Evolutionary conservation across 768 basidiomycete species (phyloP).

Genomic region (Hericium alpestre): DNA sequence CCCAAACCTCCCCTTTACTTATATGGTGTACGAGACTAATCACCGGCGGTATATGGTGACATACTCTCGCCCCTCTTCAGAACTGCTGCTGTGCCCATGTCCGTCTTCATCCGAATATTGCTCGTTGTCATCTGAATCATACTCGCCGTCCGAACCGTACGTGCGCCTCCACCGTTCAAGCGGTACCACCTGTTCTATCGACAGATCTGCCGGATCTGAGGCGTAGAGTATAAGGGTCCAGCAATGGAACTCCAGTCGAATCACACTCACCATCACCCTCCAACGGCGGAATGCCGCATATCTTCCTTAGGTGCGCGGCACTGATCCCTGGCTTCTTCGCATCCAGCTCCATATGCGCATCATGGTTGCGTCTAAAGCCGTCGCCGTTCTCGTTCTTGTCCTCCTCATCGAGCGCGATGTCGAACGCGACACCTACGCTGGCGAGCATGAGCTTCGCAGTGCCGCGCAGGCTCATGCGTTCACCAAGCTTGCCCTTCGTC

Average conservation of each 20-base stretch:
- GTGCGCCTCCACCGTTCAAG: not conserved
- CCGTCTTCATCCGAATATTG: no score
- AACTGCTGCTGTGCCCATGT: no score
- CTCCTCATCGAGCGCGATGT: not conserved
- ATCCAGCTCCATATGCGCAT: not conserved
- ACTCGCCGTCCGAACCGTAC: not conserved
- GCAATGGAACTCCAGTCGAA: not conserved
- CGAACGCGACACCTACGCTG: not conserved
- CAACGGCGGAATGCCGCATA: not conserved
- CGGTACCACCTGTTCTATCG: not conserved
- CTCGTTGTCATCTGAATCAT: not conserved
- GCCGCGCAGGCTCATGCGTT: not conserved
- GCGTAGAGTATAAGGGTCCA: no score
- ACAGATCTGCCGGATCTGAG: not conserved
- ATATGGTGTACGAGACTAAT: no score
- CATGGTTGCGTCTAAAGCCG: not conserved
- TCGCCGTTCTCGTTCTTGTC: not conserved
- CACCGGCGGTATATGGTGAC: no score
- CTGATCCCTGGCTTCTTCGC: not conserved
- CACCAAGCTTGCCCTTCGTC: not conserved
- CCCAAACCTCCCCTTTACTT: no score
- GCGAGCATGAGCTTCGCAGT: not conserved
- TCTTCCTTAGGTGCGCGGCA: not conserved
- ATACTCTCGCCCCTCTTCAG: no score
- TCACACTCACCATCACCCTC: not conserved